Conservation (phyloP, 148 eudicot species). For the Camellia sinensis region DNA sequence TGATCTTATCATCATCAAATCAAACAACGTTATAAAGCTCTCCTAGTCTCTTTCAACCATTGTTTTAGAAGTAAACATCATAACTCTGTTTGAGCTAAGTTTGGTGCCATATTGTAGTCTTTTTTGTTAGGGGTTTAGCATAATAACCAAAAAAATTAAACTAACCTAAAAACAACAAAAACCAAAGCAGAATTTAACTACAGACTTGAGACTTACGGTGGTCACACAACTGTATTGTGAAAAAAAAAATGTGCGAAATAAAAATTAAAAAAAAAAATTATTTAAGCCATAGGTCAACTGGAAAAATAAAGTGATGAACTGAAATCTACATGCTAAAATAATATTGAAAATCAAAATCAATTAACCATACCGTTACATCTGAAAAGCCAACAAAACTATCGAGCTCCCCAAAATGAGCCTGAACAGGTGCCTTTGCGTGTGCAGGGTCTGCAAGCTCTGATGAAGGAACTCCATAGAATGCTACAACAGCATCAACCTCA, state of each 20-base stretch:
- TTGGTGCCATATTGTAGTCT: background rate
- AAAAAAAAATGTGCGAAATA: background rate
- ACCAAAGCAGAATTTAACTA: background rate
- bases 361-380: slow-evolving; percentile 63
- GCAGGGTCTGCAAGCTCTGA: slow-evolving; percentile 75
- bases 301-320: background rate
- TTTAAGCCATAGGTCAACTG: background rate
- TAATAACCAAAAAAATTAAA: background rate
- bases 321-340: background rate
- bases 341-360: background rate
- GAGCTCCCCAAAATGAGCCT: slow-evolving; percentile 81
- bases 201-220: background rate
- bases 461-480: slow-evolving; percentile 87
- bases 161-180: background rate
- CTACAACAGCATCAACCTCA: slow-evolving; percentile 77
- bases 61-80: background rate
- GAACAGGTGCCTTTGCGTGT: slow-evolving; percentile 72
- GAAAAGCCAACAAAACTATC: slow-evolving; percentile 83
- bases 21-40: background rate
- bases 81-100: background rate
- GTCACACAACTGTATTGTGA: background rate
- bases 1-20: background rate
- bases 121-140: background rate
- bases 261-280: background rate
- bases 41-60: background rate